Base-by-base conservation (phyloP, 257 asterid genomes). In the Fraxinus excelsior region DNA sequence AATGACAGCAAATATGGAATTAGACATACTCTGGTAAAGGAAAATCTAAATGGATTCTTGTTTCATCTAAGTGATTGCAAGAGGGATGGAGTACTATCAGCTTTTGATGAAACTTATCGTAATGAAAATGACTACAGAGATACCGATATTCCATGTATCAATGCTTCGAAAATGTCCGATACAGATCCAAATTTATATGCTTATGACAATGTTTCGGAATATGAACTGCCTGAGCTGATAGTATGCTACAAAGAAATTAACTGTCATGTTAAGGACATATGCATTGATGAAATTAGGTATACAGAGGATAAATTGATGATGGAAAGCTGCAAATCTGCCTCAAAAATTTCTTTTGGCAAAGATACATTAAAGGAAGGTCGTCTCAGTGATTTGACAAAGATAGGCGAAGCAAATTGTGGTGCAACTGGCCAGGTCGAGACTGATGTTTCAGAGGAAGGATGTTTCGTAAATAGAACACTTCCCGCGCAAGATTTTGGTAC, bases 251-350 rank as follows among this genome's bases (percentile, higher is more conserved):
- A 78, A 69, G 93, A 85, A 72, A 88, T 82, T 31, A 75, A 80
- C 74, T 75, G 70, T 65, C 87, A 86, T 75, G 84, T 88, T 76
- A 94, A 89, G 84, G 98, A 94, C 80, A 94, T 94, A 71, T 86
- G 97, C 25, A 80, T 94, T 16, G 97, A 94, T 40, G 91, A 89
- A 71, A 92, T 96, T 70, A 68, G 78, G 84, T 86, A 86, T 68
- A 76, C 77, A 23, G 85, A 80, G 38, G 92, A 83, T 28, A 83
- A 86, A 76, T 71, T 42, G 70, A 75, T 81, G 79, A 72, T 67
- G 23, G 90, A 80, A 53, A 81, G 68, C 77, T 73, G 88, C 29
- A 78, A 80, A 53, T 72, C 81, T 29, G 77, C 75, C 56, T 7
- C 62, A 3, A 81, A 80, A 53, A 73, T 51, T 76, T 16, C 67